phyloP scores from a whole-genome alignment of 768 basidiomycete genomes.

The Psilocybe tampanensis region DNA sequence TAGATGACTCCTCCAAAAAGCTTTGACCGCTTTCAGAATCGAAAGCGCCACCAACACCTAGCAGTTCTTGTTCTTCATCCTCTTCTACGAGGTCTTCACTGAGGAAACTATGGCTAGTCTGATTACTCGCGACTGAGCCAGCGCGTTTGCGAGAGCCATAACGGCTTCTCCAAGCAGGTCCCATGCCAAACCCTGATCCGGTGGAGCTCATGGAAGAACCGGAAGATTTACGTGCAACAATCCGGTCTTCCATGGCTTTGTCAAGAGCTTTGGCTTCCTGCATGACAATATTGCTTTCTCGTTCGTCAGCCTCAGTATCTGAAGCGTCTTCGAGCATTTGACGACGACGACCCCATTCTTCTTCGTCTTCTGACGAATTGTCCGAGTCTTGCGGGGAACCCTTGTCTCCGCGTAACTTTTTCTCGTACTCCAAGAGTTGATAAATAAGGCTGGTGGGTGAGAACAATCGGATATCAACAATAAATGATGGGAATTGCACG shows the following conservation, averaged over 20 bases:
- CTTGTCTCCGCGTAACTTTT: slow-evolving; percentile 56
- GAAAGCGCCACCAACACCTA: slow-evolving; percentile 72
- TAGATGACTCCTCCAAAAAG: slow-evolving; percentile 39
- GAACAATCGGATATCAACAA: slow-evolving; percentile 15
- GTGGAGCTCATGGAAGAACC: slow-evolving; percentile 60
- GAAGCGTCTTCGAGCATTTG: slow-evolving; percentile 57
- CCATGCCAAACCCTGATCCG: slow-evolving; percentile 65
- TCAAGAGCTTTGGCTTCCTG: slow-evolving; percentile 84
- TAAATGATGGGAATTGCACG: slow-evolving; percentile 1
- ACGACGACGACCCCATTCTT: slow-evolving; percentile 79
- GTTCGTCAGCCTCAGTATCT: slow-evolving; percentile 53
- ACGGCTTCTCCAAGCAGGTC: slow-evolving; percentile 62
- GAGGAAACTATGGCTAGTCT: slow-evolving; percentile 65
- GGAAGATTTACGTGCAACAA: slow-evolving; percentile 74
- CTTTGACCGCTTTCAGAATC: slow-evolving; percentile 42
- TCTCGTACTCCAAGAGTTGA: slow-evolving; percentile 91
- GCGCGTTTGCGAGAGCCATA: slow-evolving; percentile 71
- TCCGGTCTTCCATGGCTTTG: slow-evolving; percentile 85
- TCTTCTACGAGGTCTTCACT: slow-evolving; percentile 85
- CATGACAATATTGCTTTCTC: slow-evolving; percentile 59
- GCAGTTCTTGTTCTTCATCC: slow-evolving; percentile 74
- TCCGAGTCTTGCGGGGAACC: slow-evolving; percentile 53
- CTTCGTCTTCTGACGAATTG: slow-evolving; percentile 63
- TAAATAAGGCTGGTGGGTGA: slow-evolving; percentile 74
- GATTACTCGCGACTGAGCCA: slow-evolving; percentile 73